Evolutionary conservation across 129 eudicot species (phyloP), one percentile per base, ranked within the genome.

Genomic region (Scalesia atractyloides): DNA sequence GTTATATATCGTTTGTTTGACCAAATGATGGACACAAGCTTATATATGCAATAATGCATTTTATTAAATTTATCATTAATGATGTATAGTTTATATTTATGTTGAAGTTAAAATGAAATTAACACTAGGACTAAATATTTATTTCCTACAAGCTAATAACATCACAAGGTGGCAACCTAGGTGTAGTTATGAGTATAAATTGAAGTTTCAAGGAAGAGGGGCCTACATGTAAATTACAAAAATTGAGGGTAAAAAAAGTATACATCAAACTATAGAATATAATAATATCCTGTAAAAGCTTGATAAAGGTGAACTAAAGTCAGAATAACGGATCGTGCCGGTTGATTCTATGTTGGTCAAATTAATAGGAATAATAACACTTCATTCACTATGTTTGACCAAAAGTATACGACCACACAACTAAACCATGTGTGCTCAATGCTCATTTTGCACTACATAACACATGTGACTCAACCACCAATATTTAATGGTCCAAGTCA

Each of bases 361-460:
- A 33, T 67, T 57, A 57, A 26, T 9, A 67, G 13, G 74, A 56
- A 58, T 57, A 67, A 66, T 46, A 33, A 44, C 16, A 68, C 60
- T 44, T 76, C 51, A 76, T 67, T 76, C 80, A 67, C 69, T 66
- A 57, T 76, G 74, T 76, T 67, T 76, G 80, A 76, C 80, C 80
- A 57, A 67, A 76, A 76, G 58, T 34, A 58, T 19, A 46, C 7
- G n/a, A 47, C 47, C 44, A 54, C 26, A 19, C 20, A 51, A 36
- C 58, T 54, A 76, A 50, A 67, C 50, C 74, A 67, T 76, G 75
- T 76, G 80, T 68, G 62, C 68, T 47, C 61, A 34, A 34, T 41
- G 46, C 46, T 41, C 46, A 41, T 44, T 76, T 67, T 67, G 34
- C 74, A 57, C 58, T 76, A 57, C 16, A 26, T 33, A 47, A 56